A percentile compares a stretch with the other conserved stretches of the same genome.
Conservation (phyloP, 768 basidiomycete genomes). For the Mrakia frigida region DNA sequence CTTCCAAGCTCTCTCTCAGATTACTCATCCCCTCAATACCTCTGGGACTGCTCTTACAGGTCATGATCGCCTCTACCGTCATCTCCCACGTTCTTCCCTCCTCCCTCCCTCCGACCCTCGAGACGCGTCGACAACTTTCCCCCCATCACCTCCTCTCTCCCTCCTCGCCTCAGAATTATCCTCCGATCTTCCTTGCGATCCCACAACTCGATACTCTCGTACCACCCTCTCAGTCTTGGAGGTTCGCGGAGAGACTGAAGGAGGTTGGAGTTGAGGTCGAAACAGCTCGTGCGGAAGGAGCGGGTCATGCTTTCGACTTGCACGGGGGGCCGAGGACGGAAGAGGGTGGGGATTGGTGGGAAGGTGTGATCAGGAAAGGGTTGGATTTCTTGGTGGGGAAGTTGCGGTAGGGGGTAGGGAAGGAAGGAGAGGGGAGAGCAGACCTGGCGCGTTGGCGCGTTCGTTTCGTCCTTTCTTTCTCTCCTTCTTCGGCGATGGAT, state of each 20-base stretch:
- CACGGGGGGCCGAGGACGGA: slow-evolving; percentile 3
- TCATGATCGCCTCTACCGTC: neutral
- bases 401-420: neutral
- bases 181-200: slow-evolving; percentile 23
- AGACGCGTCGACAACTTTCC: slow-evolving; percentile 10
- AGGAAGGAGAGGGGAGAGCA: too few relatives aligned
- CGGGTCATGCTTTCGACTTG: slow-evolving; percentile 12
- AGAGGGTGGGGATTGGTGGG: slow-evolving; percentile 11
- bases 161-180: neutral
- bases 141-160: neutral
- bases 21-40: neutral
- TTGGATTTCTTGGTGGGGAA: slow-evolving; percentile 1
- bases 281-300: slow-evolving; percentile 1
- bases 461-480: too few relatives aligned
- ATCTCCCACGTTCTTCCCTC: slow-evolving; percentile 6
- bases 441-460: too few relatives aligned
- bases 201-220: slow-evolving; percentile 20
- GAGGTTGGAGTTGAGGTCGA: slow-evolving; percentile 22
- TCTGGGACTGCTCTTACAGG: too few relatives aligned
- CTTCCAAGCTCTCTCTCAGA: neutral
- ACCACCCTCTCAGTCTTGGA: slow-evolving; percentile 1
- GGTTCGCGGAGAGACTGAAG: slow-evolving; percentile 13
- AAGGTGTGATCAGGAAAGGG: neutral
- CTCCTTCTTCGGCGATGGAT: too few relatives aligned
- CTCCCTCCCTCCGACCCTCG: neutral